Conservation (phyloP, 805 yeast species). For the Saccharomycopsis oosterbeekiorum region DNA sequence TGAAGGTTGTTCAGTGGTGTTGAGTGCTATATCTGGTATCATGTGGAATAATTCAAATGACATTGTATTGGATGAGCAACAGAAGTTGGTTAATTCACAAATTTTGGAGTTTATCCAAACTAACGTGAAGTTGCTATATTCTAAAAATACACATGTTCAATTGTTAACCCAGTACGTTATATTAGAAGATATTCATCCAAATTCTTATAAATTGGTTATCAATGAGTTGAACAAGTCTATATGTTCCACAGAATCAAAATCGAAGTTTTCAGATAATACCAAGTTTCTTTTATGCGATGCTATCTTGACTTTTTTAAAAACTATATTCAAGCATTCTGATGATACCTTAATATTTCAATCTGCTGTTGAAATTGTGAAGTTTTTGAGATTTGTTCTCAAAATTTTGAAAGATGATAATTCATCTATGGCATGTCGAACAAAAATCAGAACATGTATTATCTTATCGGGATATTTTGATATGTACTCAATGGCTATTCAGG, state of each 20-base stretch:
- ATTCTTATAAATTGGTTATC: neutral
- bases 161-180: neutral
- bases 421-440: neutral
- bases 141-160: neutral
- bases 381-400: neutral
- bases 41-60: neutral
- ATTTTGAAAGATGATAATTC: neutral
- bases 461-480: neutral
- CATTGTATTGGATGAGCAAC: neutral
- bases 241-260: neutral
- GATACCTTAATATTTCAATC: neutral
- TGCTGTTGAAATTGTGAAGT: neutral
- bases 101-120: neutral
- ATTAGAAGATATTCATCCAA: conserved; percentile 5
- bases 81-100: neutral
- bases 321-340: neutral
- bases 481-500: neutral
- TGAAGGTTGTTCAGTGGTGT: neutral
- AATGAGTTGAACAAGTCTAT: neutral
- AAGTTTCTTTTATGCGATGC: neutral
- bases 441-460: neutral
- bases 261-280: neutral
- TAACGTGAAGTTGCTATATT: neutral
- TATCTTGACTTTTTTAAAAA: neutral
- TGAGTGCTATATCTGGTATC: neutral